phyloP scores from a whole-genome alignment of 2,329 filamentous ascomycete species.

The Talaromyces sp. region DNA sequence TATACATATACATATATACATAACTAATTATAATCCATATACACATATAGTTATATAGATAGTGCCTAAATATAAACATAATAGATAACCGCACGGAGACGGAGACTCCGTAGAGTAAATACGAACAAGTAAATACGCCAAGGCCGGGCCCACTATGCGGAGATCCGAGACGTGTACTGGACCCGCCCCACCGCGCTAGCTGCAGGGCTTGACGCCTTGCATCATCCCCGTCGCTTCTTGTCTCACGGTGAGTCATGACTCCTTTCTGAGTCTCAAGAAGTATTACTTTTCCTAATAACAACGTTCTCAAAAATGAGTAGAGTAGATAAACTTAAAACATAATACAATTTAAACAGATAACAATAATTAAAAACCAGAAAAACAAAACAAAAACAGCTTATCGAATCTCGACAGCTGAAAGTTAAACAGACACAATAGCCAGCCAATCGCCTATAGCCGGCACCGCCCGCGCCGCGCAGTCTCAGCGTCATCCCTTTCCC shows the following conservation, averaged over 20 bases:
- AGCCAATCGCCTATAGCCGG: background rate
- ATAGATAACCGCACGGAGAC: background rate
- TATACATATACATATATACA: background rate
- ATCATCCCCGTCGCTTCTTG: background rate
- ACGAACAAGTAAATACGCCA: too few relatives aligned
- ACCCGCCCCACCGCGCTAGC: background rate
- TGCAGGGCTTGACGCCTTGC: background rate
- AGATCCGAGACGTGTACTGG: slow-evolving; percentile 1
- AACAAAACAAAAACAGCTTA: background rate
- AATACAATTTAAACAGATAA: too few relatives aligned
- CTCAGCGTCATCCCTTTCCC: background rate
- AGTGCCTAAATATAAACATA: too few relatives aligned
- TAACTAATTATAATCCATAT: background rate
- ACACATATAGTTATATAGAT: background rate
- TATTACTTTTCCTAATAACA: too few relatives aligned
- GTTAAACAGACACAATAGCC: background rate
- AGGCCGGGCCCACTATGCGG: background rate
- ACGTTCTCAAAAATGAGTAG: too few relatives aligned
- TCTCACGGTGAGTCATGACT: background rate
- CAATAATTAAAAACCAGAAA: too few relatives aligned
- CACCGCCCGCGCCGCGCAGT: background rate
- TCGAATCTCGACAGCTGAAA: background rate
- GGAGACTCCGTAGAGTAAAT: too few relatives aligned
- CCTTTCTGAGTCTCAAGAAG: background rate
- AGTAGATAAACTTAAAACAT: too few relatives aligned